phyloP scores from a whole-genome alignment of 108 stramenopile genomes.

The Mayamaea pseudoterrestris region DNA sequence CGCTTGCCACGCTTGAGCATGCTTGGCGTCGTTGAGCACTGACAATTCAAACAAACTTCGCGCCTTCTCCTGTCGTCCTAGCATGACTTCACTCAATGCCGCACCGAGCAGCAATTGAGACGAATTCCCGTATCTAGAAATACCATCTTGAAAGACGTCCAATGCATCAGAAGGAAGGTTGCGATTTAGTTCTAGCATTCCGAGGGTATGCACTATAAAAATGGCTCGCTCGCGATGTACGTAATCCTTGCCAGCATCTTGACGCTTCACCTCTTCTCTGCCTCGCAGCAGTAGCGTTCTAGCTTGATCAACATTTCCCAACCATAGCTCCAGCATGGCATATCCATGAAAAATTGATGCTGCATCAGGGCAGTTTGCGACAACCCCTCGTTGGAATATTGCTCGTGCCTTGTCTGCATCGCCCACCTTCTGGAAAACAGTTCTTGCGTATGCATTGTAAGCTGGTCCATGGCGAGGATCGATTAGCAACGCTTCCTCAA shows the following conservation, averaged over 20 bases:
- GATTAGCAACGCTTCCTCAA: conserved; percentile 63
- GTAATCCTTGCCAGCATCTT: conserved; percentile 29
- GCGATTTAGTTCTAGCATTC: conserved; percentile 70
- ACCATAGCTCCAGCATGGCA: conserved; percentile 62
- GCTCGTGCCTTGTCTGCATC: conserved; percentile 39
- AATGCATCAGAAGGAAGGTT: conserved; percentile 46
- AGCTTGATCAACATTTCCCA: conserved; percentile 55
- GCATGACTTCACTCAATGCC: conserved; percentile 59
- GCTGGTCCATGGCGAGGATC: conserved; percentile 78
- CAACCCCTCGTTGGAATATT: conserved; percentile 58
- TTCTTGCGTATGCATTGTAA: conserved; percentile 71
- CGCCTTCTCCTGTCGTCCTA: conserved; percentile 61
- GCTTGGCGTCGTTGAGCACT: conserved; percentile 35
- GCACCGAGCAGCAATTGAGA: conserved; percentile 63
- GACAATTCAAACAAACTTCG: conserved; percentile 51
- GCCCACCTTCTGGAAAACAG: conserved; percentile 36
- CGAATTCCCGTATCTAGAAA: conserved; percentile 50
- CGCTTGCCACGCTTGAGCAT: conserved; percentile 83
- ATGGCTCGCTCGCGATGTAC: conserved; percentile 39
- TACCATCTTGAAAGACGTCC: conserved; percentile 44
- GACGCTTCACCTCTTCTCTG: conserved; percentile 27
- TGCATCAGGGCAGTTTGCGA: conserved; percentile 54
- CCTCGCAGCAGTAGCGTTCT: conserved; percentile 41
- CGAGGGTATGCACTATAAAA: conserved; percentile 72
- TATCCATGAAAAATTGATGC: conserved; percentile 77